phyloP scores from a whole-genome alignment of 2,329 filamentous ascomycete genomes.

The Coleophoma eucalyptorum region DNA sequence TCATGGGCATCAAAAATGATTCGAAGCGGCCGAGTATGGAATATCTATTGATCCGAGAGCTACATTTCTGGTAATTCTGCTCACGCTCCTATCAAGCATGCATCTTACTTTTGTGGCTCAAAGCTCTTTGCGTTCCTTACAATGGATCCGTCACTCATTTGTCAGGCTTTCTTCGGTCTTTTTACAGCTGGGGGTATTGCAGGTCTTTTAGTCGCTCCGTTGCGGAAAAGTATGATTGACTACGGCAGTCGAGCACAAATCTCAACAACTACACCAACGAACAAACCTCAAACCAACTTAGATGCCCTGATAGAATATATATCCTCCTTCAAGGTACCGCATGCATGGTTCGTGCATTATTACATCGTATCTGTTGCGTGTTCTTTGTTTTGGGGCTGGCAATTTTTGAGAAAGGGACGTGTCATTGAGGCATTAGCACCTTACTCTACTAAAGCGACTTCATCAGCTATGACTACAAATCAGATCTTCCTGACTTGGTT shows the following conservation, averaged over 20 bases:
- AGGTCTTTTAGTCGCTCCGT: constrained; percentile 21
- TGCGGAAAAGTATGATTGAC: constrained; percentile 24
- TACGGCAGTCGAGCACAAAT: constrained; percentile 22
- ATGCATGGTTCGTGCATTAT: constrained; percentile 87
- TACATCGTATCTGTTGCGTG: constrained; percentile 69
- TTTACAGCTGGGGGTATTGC: constrained; percentile 19
- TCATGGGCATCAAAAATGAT: background rate
- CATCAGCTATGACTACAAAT: constrained; percentile 45
- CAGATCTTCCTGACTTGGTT: constrained; percentile 66
- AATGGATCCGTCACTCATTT: constrained; percentile 22
- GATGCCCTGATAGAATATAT: constrained; percentile 11
- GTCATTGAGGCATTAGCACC: constrained; percentile 46
- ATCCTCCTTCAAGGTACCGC: constrained; percentile 56
- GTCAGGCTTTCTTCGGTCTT: constrained; percentile 22
- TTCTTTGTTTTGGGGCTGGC: constrained; percentile 70
- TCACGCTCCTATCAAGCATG: no score
- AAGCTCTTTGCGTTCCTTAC: background rate
- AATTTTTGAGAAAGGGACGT: constrained; percentile 53
- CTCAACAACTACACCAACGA: constrained; percentile 2
- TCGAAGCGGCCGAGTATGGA: no score
- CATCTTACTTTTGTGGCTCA: background rate
- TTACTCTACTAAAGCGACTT: constrained; percentile 14
- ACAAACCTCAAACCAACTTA: background rate
- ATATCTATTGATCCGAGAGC: no score
- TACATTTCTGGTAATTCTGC: no score